These are phyloP conservation scores for Coemansia sp. DNA, from an alignment of 192 early-diverging fungal species.

Conservation along the genomic window DNA sequence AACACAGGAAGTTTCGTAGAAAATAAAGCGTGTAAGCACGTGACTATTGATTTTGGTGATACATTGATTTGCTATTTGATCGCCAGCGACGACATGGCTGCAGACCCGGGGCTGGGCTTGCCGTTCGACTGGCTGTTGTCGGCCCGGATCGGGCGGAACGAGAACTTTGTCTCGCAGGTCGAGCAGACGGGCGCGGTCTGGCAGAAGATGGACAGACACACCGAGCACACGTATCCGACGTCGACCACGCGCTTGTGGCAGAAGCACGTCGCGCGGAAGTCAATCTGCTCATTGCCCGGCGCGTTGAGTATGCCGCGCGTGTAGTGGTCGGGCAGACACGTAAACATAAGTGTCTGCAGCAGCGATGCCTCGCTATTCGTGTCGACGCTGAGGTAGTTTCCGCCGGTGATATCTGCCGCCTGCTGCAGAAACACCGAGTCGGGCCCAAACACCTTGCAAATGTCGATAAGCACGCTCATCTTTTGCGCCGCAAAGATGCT, in stretches of 20 bases:
- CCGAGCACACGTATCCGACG: conserved; percentile 97
- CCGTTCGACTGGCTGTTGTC: conserved; percentile 18
- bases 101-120: background rate
- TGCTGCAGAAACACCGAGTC: conserved; percentile 92
- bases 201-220: conserved; percentile 91
- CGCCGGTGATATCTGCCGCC: conserved; percentile 85
- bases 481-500: conserved; percentile 97
- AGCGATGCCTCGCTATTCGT: conserved; percentile 62
- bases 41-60: background rate
- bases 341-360: conserved; percentile 86
- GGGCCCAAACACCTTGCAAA: conserved; percentile 76
- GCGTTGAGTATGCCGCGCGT: conserved; percentile 69
- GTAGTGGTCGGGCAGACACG: conserved; percentile 70
- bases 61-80: background rate
- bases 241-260: conserved; percentile 94
- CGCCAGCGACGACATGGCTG: conserved; percentile 7
- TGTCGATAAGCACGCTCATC: conserved; percentile 84
- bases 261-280: conserved; percentile 95
- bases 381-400: conserved; percentile 75
- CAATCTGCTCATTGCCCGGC: conserved; percentile 76
- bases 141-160: conserved; percentile 49
- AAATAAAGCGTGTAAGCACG: background rate
- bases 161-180: conserved; percentile 75
- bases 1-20: no score
- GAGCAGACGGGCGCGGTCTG: conserved; percentile 71